A percentile compares a stretch with the other conserved stretches of the same genome.
Evolutionary conservation across 805 yeast genomes (phyloP).

Genomic region (Metschnikowia orientalis): DNA sequence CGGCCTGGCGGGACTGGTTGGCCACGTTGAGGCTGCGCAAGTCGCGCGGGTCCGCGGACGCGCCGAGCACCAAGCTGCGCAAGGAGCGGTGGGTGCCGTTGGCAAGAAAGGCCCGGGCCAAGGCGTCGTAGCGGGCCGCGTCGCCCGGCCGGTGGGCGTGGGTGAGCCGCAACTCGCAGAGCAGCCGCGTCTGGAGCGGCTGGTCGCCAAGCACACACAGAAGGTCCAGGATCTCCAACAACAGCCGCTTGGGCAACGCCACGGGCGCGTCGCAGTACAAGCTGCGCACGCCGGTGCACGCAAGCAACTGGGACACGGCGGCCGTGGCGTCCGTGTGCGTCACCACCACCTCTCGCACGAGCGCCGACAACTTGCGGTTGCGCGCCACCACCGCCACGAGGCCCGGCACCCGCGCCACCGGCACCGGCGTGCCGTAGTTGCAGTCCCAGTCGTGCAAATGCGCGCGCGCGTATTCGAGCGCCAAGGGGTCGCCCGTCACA

Average conservation of each 20-base stretch:
- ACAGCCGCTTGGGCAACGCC: conserved; percentile 1
- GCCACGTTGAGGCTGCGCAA: conserved; percentile 16
- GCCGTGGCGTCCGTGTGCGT: conserved; percentile 1
- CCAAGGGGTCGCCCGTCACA: conserved; percentile 14
- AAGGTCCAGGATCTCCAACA: conserved; percentile 3
- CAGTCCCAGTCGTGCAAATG: conserved; percentile 20
- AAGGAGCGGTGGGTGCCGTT: conserved; percentile 4
- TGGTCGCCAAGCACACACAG: conserved; percentile 1
- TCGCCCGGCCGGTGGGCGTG: conserved; percentile 1
- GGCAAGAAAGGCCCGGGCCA: conserved; percentile 7
- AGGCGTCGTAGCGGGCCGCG: conserved; percentile 1
- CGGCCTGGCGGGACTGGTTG: conserved; percentile 9
- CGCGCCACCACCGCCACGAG: conserved; percentile 14
- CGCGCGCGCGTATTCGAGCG: conserved; percentile 9
- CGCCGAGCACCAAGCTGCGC: conserved; percentile 17
- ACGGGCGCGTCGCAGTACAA: conserved; percentile 7
- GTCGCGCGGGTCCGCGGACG: conserved; percentile 9
- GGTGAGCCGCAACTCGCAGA: conserved; percentile 9
- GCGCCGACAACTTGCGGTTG: conserved; percentile 12
- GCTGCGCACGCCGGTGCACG: conserved; percentile 3
- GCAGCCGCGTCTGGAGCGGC: conserved; percentile 2
- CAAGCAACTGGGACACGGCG: conserved; percentile 4
- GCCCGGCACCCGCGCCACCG: conserved; percentile 7
- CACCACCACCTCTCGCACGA: conserved; percentile 10
- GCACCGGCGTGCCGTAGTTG: conserved; percentile 16